These are phyloP conservation scores for Talaromyces sp. DNA, from an alignment of 2,329 filamentous ascomycete species.

Conservation along the genomic window DNA sequence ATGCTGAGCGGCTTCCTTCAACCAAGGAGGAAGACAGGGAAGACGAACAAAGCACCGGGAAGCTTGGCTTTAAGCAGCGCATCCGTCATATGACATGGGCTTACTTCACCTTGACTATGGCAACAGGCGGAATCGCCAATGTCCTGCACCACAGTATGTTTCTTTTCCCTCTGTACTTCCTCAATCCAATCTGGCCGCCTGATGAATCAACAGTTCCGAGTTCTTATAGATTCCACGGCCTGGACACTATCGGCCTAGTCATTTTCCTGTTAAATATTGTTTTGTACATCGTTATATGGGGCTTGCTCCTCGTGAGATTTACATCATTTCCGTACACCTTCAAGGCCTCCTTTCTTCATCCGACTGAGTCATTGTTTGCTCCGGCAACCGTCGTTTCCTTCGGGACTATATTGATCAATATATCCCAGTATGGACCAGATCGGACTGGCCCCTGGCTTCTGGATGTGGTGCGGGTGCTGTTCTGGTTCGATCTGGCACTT, in stretches of 20 bases:
- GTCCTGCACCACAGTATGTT: constrained; percentile 52
- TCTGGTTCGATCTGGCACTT: constrained; percentile 68
- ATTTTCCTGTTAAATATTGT: constrained; percentile 61
- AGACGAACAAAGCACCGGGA: not conserved
- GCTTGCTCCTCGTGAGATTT: constrained; percentile 65
- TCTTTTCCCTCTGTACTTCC: constrained; percentile 31
- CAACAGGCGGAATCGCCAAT: constrained; percentile 58
- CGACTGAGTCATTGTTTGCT: constrained; percentile 73
- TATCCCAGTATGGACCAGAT: constrained; percentile 69
- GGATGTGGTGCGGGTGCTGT: constrained; percentile 59
- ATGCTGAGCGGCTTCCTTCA: not conserved
- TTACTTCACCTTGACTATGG: constrained; percentile 70
- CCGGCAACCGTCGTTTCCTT: constrained; percentile 65
- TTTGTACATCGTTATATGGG: constrained; percentile 60
- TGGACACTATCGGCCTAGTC: constrained; percentile 55
- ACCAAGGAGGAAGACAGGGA: not conserved
- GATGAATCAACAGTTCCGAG: constrained; percentile 34
- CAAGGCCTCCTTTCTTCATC: constrained; percentile 66
- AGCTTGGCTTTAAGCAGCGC: constrained; percentile 49
- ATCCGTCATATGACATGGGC: constrained; percentile 68
- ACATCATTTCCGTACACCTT: constrained; percentile 66
- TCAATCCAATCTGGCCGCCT: constrained; percentile 38
- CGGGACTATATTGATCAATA: constrained; percentile 72
- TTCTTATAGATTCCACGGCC: constrained; percentile 51
- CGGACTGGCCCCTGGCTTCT: constrained; percentile 59